These are phyloP conservation scores for Colletotrichum ledebouriae DNA, from an alignment of 2,329 filamentous ascomycete species.

Conservation along the genomic window DNA sequence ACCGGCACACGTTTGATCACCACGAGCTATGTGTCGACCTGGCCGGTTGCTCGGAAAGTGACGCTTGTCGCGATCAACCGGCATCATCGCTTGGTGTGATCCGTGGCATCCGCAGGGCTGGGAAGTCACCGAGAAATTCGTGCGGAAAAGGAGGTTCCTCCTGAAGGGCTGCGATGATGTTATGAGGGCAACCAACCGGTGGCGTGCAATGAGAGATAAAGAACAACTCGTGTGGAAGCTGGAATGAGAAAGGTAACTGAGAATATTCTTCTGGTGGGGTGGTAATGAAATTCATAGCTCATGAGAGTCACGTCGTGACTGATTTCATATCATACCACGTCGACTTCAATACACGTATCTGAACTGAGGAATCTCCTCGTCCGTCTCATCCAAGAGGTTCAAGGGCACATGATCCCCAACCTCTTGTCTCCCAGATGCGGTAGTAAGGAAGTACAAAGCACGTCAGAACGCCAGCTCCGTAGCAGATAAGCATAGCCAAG, in stretches of 20 bases:
- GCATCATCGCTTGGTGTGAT: slow-evolving; percentile 41
- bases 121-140: slow-evolving; percentile 61
- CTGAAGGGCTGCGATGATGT: slow-evolving; percentile 54
- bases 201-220: slow-evolving; percentile 45
- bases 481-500: no score
- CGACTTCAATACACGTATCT: slow-evolving; percentile 58
- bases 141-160: slow-evolving; percentile 59
- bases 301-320: no score
- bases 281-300: no score
- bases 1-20: slow-evolving; percentile 20
- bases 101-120: slow-evolving; percentile 58
- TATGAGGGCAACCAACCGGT: slow-evolving; percentile 54
- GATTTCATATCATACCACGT: neutral
- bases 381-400: slow-evolving; percentile 62
- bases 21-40: slow-evolving; percentile 31
- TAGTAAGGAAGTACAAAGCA: slow-evolving; percentile 45
- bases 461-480: slow-evolving; percentile 59
- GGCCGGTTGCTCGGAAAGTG: slow-evolving; percentile 20
- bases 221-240: slow-evolving; percentile 35
- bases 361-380: slow-evolving; percentile 67
- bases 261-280: no score
- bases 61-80: slow-evolving; percentile 23
- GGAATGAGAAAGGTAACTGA: neutral
- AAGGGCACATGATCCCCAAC: slow-evolving; percentile 61
- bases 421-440: slow-evolving; percentile 20